Evolutionary conservation across 345 rosid species (phyloP).

Genomic region (Citropsis articulata): DNA sequence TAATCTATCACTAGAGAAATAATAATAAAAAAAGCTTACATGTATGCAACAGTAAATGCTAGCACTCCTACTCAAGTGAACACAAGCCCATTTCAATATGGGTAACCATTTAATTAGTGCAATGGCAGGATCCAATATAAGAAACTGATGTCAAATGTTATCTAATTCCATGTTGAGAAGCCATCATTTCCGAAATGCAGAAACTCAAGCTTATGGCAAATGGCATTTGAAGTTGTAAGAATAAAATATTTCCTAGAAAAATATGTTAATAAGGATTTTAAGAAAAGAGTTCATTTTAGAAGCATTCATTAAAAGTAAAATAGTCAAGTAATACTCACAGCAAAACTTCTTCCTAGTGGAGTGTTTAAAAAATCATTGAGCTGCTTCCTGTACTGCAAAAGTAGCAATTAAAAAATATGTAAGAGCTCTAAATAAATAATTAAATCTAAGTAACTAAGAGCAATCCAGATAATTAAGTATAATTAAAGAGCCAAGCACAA

Average conservation of each 20-base stretch:
- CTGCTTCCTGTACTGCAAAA: conserved; percentile 84
- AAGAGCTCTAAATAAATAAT: not conserved
- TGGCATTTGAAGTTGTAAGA: not conserved
- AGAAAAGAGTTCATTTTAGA: not conserved
- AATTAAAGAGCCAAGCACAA: conserved; percentile 14
- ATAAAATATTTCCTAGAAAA: not conserved
- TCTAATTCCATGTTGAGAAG: not conserved
- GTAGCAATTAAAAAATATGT: not conserved
- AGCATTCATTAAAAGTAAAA: not conserved
- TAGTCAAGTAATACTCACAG: conserved; percentile 46
- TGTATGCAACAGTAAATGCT: not conserved
- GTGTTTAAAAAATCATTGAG: conserved; percentile 63
- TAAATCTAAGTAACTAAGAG: not conserved
- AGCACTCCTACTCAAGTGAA: not conserved
- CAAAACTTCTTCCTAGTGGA: conserved; percentile 72
- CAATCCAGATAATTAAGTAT: not conserved
- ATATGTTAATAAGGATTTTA: not conserved
- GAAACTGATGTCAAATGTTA: not conserved
- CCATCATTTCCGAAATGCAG: not conserved
- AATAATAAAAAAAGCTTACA: not conserved
- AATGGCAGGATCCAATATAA: not conserved
- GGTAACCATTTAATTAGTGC: not conserved
- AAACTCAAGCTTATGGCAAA: not conserved
- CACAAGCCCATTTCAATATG: not conserved
- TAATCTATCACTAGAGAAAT: not conserved